Percentiles rank a stretch among this genome's conserved stretches.
Conservation (phyloP, 1,284 basidiomycete genomes). For the Amylostereum areolatum region DNA sequence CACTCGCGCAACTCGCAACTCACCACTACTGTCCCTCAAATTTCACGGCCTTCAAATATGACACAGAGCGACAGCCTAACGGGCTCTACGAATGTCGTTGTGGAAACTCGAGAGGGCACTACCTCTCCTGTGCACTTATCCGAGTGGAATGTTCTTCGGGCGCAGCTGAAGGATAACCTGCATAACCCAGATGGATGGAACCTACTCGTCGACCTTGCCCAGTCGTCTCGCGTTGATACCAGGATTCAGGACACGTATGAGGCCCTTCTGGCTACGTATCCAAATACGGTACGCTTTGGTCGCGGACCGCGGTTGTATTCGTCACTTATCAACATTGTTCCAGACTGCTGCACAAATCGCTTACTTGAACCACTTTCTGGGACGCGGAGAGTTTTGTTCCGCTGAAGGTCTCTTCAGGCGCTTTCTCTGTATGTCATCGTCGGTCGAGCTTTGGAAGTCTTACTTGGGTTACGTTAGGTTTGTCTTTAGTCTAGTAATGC, state of each 20-base stretch:
- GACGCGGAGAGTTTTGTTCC: slow-evolving; percentile 57
- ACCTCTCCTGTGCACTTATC: too few relatives aligned
- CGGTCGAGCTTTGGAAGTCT: slow-evolving; percentile 83
- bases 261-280: slow-evolving; percentile 68
- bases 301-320: too few relatives aligned
- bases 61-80: too few relatives aligned
- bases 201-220: slow-evolving; percentile 59
- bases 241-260: slow-evolving; percentile 70
- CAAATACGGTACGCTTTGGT: slow-evolving; percentile 72
- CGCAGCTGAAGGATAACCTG: slow-evolving; percentile 43
- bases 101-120: too few relatives aligned
- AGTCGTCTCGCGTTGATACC: slow-evolving; percentile 60
- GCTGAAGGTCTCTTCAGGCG: slow-evolving; percentile 77
- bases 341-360: slow-evolving; percentile 74
- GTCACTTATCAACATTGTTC: slow-evolving; percentile 18
- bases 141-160: slow-evolving; percentile 43
- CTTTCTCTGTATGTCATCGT: slow-evolving; percentile 76
- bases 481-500: too few relatives aligned
- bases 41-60: too few relatives aligned
- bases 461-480: slow-evolving; percentile 81
- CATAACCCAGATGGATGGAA: slow-evolving; percentile 68
- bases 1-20: too few relatives aligned
- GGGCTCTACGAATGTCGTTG: too few relatives aligned
- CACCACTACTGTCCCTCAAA: too few relatives aligned
- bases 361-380: slow-evolving; percentile 78